Base-by-base conservation (phyloP, 2,329 filamentous ascomycete genomes). In the Fusarium longipes region DNA sequence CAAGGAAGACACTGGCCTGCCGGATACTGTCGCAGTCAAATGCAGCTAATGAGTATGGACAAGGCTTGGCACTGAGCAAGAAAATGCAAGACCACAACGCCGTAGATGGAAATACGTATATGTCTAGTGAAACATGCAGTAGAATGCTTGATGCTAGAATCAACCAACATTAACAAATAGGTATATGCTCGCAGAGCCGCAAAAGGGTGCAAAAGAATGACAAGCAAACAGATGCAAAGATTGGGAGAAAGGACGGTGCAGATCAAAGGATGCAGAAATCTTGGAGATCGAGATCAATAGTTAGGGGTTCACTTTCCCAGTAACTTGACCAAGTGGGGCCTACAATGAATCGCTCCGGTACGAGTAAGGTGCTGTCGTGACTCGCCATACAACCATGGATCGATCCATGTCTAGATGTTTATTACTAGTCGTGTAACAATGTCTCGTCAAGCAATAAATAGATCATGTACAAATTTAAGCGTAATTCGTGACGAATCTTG, bases 251-350 rank as follows among this genome's bases (percentile, higher is more conserved):
- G n/a, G 33, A 35, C 20, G 36, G 45, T 25, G 33, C 45, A 64
- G 44, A 63, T 50, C 50, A 30, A 48, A 56, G 45, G 58, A 51
- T 60, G 49, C 50, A 44, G 59, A 68, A 67, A 68, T 68, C 59
- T 65, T 65, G 59, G 44, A 49, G 25, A 63, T 59, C 33, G 42
- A 63, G 56, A 64, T 58, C 20, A 36, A 36, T 33, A 20, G 51
- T 63, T 63, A 63, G 59, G 60, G 60, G 60, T 40, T 42, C 33
- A 24, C 27, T 22, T 38, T 43, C 17, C 33, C 25, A 27, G n/a
- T 18, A 62, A 62, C 25, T 55, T 40, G 47, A 52, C 30, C 9
- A 20, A 9, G 32, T 51, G 39, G 59, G 44, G 15, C 25, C 10
- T 14, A 33, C 9, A 15, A 22, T 17, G 45, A 49, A 36, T n/a